phyloP scores from a whole-genome alignment of 2,329 filamentous ascomycete species.

The Chaetomium olivaceum region DNA sequence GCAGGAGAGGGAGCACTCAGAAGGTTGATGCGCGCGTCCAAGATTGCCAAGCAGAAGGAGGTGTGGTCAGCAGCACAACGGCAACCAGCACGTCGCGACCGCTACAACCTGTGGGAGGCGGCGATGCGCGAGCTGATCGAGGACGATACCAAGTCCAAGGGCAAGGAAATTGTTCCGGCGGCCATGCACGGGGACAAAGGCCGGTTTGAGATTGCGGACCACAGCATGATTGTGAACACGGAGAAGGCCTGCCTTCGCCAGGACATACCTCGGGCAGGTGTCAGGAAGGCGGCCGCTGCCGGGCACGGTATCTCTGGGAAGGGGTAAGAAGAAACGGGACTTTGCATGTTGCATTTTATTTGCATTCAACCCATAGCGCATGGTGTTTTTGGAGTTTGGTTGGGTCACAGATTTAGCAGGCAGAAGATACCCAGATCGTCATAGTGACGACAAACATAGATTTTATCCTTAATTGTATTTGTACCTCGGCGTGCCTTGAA shows the following conservation, averaged over 20 bases:
- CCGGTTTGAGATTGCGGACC: constrained; percentile 57
- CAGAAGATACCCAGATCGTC: constrained; percentile 8
- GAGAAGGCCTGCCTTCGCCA: constrained; percentile 55
- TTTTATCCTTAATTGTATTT: neutral
- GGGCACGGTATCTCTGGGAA: constrained; percentile 31
- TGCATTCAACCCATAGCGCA: neutral
- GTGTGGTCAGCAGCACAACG: constrained; percentile 57
- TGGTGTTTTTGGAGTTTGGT: constrained; percentile 12
- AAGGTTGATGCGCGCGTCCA: constrained; percentile 60
- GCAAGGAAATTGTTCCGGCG: constrained; percentile 34
- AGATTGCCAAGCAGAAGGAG: constrained; percentile 65
- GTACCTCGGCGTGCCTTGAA: neutral
- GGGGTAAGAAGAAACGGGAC: neutral
- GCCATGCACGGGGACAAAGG: constrained; percentile 39
- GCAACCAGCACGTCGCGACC: constrained; percentile 53
- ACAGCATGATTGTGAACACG: constrained; percentile 66
- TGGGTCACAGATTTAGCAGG: constrained; percentile 3
- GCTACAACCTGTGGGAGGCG: constrained; percentile 61
- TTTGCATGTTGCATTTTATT: neutral
- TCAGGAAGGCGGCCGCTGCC: constrained; percentile 39
- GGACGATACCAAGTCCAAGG: constrained; percentile 33
- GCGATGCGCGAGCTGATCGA: constrained; percentile 60
- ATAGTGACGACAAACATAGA: neutral
- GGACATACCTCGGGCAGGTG: constrained; percentile 52
- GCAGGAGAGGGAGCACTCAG: constrained; percentile 64